phyloP scores from a whole-genome alignment of 2,329 filamentous ascomycete genomes.

The Hymenoscyphus repandus region DNA sequence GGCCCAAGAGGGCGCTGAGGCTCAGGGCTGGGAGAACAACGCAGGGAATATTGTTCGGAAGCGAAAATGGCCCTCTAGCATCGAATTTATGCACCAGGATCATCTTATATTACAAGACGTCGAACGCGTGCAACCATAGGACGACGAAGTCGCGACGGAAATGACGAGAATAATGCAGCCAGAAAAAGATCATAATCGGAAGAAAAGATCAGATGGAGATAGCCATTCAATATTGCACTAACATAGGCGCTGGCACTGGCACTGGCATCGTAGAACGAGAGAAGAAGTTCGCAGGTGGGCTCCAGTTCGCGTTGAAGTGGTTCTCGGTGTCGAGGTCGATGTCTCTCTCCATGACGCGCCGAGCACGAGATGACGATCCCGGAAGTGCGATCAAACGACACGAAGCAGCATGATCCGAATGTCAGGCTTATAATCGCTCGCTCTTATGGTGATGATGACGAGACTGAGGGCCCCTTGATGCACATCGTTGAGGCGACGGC shows the following conservation, averaged over 20 bases:
- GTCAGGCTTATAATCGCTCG: background rate
- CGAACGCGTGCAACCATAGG: constrained; percentile 2
- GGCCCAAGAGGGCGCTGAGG: background rate
- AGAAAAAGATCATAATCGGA: constrained; percentile 2
- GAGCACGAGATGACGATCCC: background rate
- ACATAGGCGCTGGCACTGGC: background rate
- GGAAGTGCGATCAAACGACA: constrained; percentile 5
- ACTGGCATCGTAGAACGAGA: too few species aligned
- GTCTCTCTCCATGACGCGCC: background rate
- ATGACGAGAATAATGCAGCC: constrained; percentile 13
- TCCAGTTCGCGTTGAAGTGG: background rate
- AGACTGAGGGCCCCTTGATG: background rate
- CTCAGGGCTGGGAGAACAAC: constrained; percentile 4
- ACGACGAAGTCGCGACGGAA: constrained; percentile 5
- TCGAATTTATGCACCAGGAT: constrained; percentile 12
- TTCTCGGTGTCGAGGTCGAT: background rate
- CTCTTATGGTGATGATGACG: background rate
- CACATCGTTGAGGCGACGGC: background rate
- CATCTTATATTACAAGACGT: constrained; percentile 9
- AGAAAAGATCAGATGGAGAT: background rate
- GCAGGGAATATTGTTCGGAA: constrained; percentile 10
- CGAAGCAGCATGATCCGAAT: background rate
- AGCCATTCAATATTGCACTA: background rate
- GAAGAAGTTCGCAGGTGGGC: too few species aligned
- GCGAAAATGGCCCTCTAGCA: constrained; percentile 3